Base-by-base conservation (phyloP, 2,329 filamentous ascomycete species). In the Aciculosporium take region DNA sequence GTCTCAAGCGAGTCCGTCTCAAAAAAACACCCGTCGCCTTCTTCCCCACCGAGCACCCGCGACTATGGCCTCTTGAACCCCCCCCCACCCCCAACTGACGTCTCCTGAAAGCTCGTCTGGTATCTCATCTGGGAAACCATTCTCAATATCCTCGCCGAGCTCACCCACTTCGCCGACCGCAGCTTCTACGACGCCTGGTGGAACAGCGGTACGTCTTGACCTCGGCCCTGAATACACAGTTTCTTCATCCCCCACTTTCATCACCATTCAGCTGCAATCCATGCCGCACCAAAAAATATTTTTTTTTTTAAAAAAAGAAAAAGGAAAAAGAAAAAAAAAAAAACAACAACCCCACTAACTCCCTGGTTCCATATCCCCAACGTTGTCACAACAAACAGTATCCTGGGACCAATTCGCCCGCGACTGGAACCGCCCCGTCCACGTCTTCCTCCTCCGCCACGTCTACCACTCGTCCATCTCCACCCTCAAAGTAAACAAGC, bases 41-140 rank as follows among this genome's bases (percentile, higher is more conserved):
- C n/a, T n/a, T n/a, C n/a, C n/a, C n/a, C n/a, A n/a, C n/a, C n/a
- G n/a, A n/a, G n/a, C n/a, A n/a, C n/a, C n/a, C n/a, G n/a, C n/a
- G n/a, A n/a, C n/a, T n/a, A n/a, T n/a, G n/a, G n/a, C n/a, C n/a
- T n/a, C n/a, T n/a, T n/a, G n/a, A n/a, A n/a, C n/a, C n/a, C n/a
- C n/a, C n/a, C n/a, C n/a, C n/a, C n/a, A n/a, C n/a, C n/a, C n/a
- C n/a, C n/a, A 6, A 13, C 28, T 40, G 21, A 27, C 12, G 20
- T 5, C 15, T 29, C 27, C 5, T 9, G 1, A 13, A 35, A 33
- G 17, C 69, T 85, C 43, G 71, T 76, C 0, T 89, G 83, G 79
- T 88, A 87, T 56, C 71, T 89, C 23, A 87, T 88, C 48, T 89
- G 84, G 84, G 77, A 81, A 57, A 76, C 74, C 3, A 72, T 80